Base-by-base conservation (phyloP, 1,284 basidiomycete species). In the Leccinum subrobustum region DNA sequence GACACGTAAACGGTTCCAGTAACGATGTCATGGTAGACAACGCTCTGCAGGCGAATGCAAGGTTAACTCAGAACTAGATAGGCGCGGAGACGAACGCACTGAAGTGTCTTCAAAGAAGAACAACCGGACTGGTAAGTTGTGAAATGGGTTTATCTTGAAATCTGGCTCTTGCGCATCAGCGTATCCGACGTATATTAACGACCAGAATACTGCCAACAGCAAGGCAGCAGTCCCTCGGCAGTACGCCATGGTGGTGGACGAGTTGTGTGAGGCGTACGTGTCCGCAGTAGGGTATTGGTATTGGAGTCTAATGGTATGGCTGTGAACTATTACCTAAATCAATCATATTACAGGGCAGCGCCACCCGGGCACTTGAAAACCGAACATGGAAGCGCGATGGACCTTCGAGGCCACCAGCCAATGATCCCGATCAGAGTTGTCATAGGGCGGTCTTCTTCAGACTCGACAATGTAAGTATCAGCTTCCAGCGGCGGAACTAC, bases 31-130 rank as follows among this genome's bases (percentile, higher is more conserved):
- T 95, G 92, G 70, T 93, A 95, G 57, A 98, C 79, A 9, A 89
- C 89, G 60, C 83, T 82, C 88, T 97, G 75, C 1, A 57, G 42
- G 23, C 9, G 58, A 52, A 54, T 51, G 39, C 6, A 54, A 42
- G 27, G 33, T 60, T 18, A 59, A 20, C 31, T 52, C 16, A 23
- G 57, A 31, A 27, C n/a, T 11, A 52, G 25, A 54, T 16, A 56
- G 14, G 31, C 23, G 42, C 56, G 50, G 18, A 59, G 39, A 54
- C 14, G 52, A 70, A 76, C 81, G 65, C 64, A 95, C 93, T 47
- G 88, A 76, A 6, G 92, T 89, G 77, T 97, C 96, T 66, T 96
- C 92, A 77, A 98, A 96, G 82, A 95, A 98, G 79, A 92, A 91
- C 57, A 98, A 75, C 66, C 85, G 81, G n/a, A 83, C 82, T 0